These are phyloP conservation scores for Candida nanaspora DNA, from an alignment of 805 yeast genomes.

Conservation along the genomic window DNA sequence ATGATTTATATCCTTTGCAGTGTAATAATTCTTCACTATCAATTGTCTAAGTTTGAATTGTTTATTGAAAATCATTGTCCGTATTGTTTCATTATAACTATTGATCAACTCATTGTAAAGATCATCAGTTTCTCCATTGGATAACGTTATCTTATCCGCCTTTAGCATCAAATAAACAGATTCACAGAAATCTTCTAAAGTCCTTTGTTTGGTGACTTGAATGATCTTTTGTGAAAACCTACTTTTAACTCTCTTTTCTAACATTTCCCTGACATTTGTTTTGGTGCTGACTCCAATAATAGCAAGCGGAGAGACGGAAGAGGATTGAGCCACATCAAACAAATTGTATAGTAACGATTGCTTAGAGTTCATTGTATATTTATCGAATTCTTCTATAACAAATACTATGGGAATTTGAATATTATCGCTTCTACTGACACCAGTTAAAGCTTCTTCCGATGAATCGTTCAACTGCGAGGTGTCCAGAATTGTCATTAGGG, in stretches of 20 bases:
- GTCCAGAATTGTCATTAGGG: constrained; percentile 47
- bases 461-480: constrained; percentile 20
- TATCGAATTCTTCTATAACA: constrained; percentile 79
- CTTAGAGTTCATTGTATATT: constrained; percentile 60
- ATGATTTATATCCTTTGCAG: constrained; percentile 50
- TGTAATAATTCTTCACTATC: constrained; percentile 43
- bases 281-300: constrained; percentile 76
- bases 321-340: constrained; percentile 73
- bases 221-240: constrained; percentile 80
- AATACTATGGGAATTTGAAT: constrained; percentile 56
- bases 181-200: constrained; percentile 42
- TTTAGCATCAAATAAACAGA: constrained; percentile 25
- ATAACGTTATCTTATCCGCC: neutral
- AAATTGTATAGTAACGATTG: constrained; percentile 84
- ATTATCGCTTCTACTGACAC: constrained; percentile 8
- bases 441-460: too few relatives aligned
- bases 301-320: constrained; percentile 56
- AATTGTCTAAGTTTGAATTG: constrained; percentile 27
- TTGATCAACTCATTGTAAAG: constrained; percentile 4
- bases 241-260: constrained; percentile 88
- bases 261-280: constrained; percentile 65
- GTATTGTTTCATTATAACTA: constrained; percentile 29
- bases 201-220: constrained; percentile 43
- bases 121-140: constrained; percentile 25
- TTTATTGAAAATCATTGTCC: constrained; percentile 16